phyloP scores from a whole-genome alignment of 441 rosid species.

The Croton setiger region DNA sequence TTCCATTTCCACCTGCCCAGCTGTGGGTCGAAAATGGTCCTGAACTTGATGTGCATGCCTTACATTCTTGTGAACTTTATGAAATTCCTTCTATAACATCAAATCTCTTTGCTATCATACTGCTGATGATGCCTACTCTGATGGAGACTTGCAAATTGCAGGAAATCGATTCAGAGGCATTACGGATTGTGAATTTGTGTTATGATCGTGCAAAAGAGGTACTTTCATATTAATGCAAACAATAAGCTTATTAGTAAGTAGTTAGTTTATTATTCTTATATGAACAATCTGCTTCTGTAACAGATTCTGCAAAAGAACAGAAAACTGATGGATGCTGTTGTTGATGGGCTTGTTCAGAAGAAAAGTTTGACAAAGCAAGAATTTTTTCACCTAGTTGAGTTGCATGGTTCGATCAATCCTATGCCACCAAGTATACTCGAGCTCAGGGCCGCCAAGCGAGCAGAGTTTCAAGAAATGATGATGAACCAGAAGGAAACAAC shows the following conservation, averaged over 20 bases:
- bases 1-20: background rate
- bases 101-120: background rate
- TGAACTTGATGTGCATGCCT: background rate
- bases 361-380: conserved; percentile 81
- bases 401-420: conserved; percentile 57
- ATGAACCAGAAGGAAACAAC: conserved; percentile 35
- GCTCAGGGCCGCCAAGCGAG: conserved; percentile 58
- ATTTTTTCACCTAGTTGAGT: conserved; percentile 62
- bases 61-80: background rate
- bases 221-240: conserved; percentile 6
- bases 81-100: background rate
- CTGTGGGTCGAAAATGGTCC: background rate
- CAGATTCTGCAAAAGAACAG: conserved; percentile 61
- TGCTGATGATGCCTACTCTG: conserved; percentile 3
- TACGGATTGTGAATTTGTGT: conserved; percentile 57
- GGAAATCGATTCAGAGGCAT: conserved; percentile 80
- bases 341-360: conserved; percentile 58
- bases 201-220: conserved; percentile 87
- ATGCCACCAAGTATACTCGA: conserved; percentile 65
- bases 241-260: conserved; percentile 4
- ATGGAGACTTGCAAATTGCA: conserved; percentile 29
- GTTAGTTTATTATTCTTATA: conserved; percentile 2
- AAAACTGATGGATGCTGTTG: conserved; percentile 67
- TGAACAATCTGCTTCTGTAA: conserved; percentile 14
- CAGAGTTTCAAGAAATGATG: conserved; percentile 49